Evolutionary conservation across 805 yeast genomes (phyloP).

Genomic region (Scheffersomyces ergatensis): DNA sequence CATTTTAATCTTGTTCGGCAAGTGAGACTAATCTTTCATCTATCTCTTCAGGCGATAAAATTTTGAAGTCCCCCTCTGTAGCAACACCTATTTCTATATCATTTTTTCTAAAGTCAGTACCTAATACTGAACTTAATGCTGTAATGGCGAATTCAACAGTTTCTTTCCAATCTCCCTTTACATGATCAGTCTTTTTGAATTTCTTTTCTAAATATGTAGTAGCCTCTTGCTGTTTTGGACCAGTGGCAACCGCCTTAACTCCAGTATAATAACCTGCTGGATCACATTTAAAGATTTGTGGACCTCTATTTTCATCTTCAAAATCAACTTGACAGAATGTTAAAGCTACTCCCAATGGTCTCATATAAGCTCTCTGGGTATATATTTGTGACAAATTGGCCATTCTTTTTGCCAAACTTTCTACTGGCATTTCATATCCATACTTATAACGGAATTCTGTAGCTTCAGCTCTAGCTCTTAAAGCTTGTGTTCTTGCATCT

Average conservation of each 20-base stretch:
- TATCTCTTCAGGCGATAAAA: constrained; percentile 79
- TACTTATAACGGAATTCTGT: constrained; percentile 91
- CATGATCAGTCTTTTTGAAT: constrained; percentile 65
- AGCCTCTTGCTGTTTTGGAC: constrained; percentile 97
- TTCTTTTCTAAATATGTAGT: constrained; percentile 86
- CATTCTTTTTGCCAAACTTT: constrained; percentile 87
- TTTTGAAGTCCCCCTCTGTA: constrained; percentile 64
- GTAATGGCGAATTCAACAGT: constrained; percentile 89
- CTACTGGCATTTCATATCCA: constrained; percentile 97
- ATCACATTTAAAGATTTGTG: constrained; percentile 87
- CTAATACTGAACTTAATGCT: constrained; percentile 79
- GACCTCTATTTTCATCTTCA: constrained; percentile 84
- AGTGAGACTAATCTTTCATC: constrained; percentile 92
- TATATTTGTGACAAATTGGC: constrained; percentile 94
- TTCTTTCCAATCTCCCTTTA: constrained; percentile 81
- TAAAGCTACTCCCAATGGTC: constrained; percentile 93
- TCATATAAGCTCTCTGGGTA: constrained; percentile 97
- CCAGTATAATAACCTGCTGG: constrained; percentile 97
- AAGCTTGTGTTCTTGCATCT: constrained; percentile 88
- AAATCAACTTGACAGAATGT: constrained; percentile 72
- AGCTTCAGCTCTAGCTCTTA: constrained; percentile 92
- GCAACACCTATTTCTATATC: constrained; percentile 95
- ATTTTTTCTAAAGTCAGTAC: constrained; percentile 90
- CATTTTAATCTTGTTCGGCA: constrained; percentile 87
- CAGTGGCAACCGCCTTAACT: constrained; percentile 89